Evolutionary conservation across 441 rosid genomes (phyloP), one percentile per base, ranked within the genome.

Genomic region (Adansonia gregorii): DNA sequence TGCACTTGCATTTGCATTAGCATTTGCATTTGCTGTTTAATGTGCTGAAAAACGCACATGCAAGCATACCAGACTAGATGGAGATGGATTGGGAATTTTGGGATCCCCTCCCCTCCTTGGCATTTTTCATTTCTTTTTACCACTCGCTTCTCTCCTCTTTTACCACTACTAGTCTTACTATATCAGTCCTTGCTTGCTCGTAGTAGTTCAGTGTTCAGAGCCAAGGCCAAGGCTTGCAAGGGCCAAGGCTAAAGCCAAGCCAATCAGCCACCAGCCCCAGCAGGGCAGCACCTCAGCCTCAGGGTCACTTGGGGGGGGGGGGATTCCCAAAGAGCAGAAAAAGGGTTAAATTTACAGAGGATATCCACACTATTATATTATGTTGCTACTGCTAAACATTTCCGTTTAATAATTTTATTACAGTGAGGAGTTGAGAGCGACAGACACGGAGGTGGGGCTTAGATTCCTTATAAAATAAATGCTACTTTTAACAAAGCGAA

Each of bases 401-500:
- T 46, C 8, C 58, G 45, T 52, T 39, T 76, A 11, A 35, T 76
- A 11, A 35, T 69, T 14, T 70, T 70, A 14, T 49, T 70, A 69
- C 59, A 6, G 73, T 24, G 59, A 49, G 20, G 65, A 51, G 46
- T 59, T 31, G 78, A 39, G 69, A 20, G 83, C 48, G 66, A 48
- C 46, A 67, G 45, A 66, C 71, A 39, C 69, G 74, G 22, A 6
- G 22, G 80, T 64, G 83, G 78, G 76, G 8, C 43, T 77, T 67
- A 48, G 81, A 81, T 81, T 77, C 80, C 71, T 64, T 12, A 46
- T n/a, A 61, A 63, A 69, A 75, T 56, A 71, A 71, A 64, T 59
- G 19, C 77, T 31, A 69, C 73, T 69, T 48, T 51, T 14, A 51
- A 24, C 19, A 51, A 69, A 3, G 9, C 17, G 39, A 81, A 65